These are phyloP conservation scores for Nevesoporus exiguus DNA, from an alignment of 768 basidiomycete species.

Conservation along the genomic window DNA sequence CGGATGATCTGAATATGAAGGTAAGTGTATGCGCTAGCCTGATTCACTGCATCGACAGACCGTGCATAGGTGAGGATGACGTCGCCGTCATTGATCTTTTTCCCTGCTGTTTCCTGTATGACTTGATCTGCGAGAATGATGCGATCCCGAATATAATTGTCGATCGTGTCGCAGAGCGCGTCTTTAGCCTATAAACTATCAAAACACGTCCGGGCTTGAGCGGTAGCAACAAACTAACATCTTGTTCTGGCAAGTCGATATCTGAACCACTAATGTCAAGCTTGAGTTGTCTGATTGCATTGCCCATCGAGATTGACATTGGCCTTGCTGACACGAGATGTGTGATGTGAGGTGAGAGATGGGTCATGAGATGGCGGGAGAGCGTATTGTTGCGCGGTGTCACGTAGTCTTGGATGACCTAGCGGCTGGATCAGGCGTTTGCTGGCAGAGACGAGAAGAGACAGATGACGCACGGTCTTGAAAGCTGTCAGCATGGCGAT, in stretches of 20 bases:
- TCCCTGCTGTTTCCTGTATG: constrained; percentile 82
- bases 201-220: background rate
- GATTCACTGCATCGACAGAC: constrained; percentile 37
- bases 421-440: constrained; percentile 4
- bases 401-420: constrained; percentile 90
- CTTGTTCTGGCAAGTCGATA: constrained; percentile 92
- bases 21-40: background rate
- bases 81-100: constrained; percentile 94
- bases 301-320: constrained; percentile 92
- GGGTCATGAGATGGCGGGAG: constrained; percentile 86
- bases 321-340: constrained; percentile 85
- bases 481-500: constrained; percentile 90
- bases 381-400: constrained; percentile 86
- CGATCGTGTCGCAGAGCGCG: constrained; percentile 77
- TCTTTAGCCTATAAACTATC: constrained; percentile 71
- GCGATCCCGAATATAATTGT: constrained; percentile 89
- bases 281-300: constrained; percentile 91
- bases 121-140: constrained; percentile 93
- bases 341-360: constrained; percentile 90
- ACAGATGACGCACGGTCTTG: constrained; percentile 64
- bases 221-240: constrained; percentile 48
- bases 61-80: constrained; percentile 91
- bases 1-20: constrained; percentile 66
- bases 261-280: constrained; percentile 90
- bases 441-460: background rate